Base-by-base conservation (phyloP, 768 basidiomycete genomes). In the Solioccasus polychromus region DNA sequence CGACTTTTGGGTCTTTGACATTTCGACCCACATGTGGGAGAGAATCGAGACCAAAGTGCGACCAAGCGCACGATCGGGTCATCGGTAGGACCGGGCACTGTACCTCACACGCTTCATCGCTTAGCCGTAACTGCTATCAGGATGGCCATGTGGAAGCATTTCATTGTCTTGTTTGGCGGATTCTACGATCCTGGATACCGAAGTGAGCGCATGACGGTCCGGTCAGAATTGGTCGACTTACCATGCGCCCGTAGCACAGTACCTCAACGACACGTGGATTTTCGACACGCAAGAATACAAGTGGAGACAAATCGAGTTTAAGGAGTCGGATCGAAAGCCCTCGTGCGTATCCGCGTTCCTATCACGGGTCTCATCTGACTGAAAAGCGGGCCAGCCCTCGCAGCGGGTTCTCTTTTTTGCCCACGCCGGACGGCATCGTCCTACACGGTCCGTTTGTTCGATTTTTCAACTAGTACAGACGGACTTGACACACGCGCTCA, bases 71-170 rank as follows among this genome's bases (percentile, higher is more conserved):
- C 72, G 92, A 32, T 89, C 85, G 3, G 93, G 92, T 2, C 89
- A 92, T 66, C 73, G 92, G 81, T 87, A 40, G 1, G 52, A 8
- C 28, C 1, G 8, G 1, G 2, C 14, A 5, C 31, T 25, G 12
- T 37, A 8, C 15, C 3, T 5, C 7, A 26, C 14, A 10, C 12
- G 1, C 22, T 1, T 7, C 18, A 6, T 37, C 19, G n/a, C 44
- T 45, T 6, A 46, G 1, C 9, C 10, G 19, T 8, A 4, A 5
- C 15, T 35, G 19, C 15, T 12, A n/a, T 22, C 38, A 88, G 88
- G 28, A 92, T 93, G 89, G 85, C 85, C 1, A 70, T 87, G 35
- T 95, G 88, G 88, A 95, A 94, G 60, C 86, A 94, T 42, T 81
- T 76, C 44, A 78, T 94, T 22, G 75, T 94, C 29, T 71, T 95